Conservation (phyloP, 2,329 filamentous ascomycete species). For the Tolypocladium nubicola region DNA sequence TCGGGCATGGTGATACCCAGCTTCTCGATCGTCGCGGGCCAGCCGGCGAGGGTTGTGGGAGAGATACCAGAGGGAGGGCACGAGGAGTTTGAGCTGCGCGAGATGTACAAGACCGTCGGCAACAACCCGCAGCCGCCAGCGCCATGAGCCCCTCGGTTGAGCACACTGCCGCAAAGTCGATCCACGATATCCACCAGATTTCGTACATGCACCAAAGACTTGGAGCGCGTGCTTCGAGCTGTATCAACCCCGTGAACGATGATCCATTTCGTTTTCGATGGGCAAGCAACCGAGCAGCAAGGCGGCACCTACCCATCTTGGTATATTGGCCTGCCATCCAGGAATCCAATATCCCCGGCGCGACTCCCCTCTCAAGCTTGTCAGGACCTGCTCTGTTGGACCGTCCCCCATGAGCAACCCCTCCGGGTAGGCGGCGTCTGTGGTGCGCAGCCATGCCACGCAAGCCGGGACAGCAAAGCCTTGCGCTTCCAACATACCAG, state of each 20-base stretch:
- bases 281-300: not conserved
- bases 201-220: not conserved
- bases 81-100: slow-evolving; percentile 53
- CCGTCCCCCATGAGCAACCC: no score
- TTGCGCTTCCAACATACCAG: not conserved
- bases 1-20: slow-evolving; percentile 86
- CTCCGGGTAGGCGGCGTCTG: no score
- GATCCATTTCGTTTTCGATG: not conserved
- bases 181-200: not conserved
- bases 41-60: slow-evolving; percentile 68
- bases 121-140: slow-evolving; percentile 36
- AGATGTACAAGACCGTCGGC: slow-evolving; percentile 53
- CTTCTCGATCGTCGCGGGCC: slow-evolving; percentile 81
- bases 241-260: not conserved
- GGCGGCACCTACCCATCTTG: not conserved
- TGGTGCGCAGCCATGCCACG: no score
- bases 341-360: no score
- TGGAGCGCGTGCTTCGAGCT: not conserved
- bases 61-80: slow-evolving; percentile 66
- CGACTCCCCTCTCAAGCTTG: no score
- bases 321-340: no score
- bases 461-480: not conserved
- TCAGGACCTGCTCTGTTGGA: no score
- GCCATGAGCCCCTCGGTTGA: slow-evolving; percentile 9
- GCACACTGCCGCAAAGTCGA: not conserved